These are phyloP conservation scores for Pleurotus platypus DNA, from an alignment of 768 basidiomycete genomes.

Conservation along the genomic window DNA sequence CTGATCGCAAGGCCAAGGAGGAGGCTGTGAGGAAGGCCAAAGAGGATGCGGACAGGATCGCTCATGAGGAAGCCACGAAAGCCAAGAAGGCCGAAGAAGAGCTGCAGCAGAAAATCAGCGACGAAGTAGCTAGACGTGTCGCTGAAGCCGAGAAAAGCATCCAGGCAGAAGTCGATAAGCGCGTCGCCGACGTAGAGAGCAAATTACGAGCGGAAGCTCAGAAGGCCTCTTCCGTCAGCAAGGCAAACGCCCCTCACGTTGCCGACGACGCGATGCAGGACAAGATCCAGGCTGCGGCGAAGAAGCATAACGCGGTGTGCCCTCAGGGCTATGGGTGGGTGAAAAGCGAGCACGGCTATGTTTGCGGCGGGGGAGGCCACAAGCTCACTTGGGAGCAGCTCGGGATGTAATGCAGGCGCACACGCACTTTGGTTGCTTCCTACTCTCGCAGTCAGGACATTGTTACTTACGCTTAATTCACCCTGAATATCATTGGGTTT, in stretches of 20 bases:
- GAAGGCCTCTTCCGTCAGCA: background rate
- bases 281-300: background rate
- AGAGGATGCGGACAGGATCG: background rate
- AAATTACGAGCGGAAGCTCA: background rate
- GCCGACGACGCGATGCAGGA: background rate
- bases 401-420: background rate
- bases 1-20: background rate
- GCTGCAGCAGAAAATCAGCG: background rate
- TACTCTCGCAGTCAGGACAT: too few species aligned
- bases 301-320: background rate
- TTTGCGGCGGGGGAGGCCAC: background rate
- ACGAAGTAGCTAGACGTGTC: background rate
- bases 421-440: too few species aligned
- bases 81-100: background rate
- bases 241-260: background rate
- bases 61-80: background rate
- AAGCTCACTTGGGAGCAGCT: background rate
- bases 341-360: background rate
- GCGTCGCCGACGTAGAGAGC: too few species aligned
- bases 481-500: too few species aligned
- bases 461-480: too few species aligned
- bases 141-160: background rate
- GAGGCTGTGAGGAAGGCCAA: conserved; percentile 1
- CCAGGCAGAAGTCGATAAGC: background rate
- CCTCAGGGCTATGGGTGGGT: background rate